Conservation (phyloP, 805 yeast species). For the Metschnikowia cubensis region DNA sequence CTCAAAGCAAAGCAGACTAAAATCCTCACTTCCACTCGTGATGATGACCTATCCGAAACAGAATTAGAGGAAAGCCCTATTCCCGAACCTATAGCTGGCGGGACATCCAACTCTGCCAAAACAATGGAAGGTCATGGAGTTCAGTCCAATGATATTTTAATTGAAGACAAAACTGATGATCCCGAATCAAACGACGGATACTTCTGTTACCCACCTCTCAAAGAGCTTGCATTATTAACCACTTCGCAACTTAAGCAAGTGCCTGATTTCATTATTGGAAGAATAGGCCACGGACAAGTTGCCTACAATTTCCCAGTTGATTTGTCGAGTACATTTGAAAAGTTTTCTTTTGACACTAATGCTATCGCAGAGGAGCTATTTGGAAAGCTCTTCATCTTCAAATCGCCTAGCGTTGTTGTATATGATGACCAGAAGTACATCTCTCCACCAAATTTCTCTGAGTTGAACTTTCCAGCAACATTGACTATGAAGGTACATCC, state of each 20-base stretch:
- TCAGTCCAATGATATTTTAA: not conserved
- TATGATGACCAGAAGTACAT: constrained; percentile 46
- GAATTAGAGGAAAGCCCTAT: not conserved
- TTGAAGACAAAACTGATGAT: constrained; percentile 15
- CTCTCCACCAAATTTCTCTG: constrained; percentile 60
- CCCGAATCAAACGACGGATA: constrained; percentile 39
- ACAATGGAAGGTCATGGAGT: not conserved
- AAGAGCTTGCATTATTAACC: constrained; percentile 42
- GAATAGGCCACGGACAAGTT: constrained; percentile 64
- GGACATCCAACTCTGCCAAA: constrained; percentile 23
- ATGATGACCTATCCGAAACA: constrained; percentile 2
- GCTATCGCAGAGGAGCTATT: constrained; percentile 42
- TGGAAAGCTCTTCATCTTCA: constrained; percentile 36
- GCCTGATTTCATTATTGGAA: constrained; percentile 64
- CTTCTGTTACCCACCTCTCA: constrained; percentile 69
- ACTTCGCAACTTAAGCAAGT: constrained; percentile 49
- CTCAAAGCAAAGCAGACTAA: constrained; percentile 26
- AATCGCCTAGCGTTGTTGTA: constrained; percentile 52
- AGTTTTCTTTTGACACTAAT: constrained; percentile 28
- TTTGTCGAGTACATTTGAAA: constrained; percentile 46
- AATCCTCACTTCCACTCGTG: not conserved
- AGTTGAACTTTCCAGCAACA: constrained; percentile 74
- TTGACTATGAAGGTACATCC: constrained; percentile 65
- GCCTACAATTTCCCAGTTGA: constrained; percentile 69
- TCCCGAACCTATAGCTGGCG: constrained; percentile 14